Evolutionary conservation across 345 rosid species (phyloP), one percentile per base, ranked within the genome.

Genomic region (Populus ilicifolia): DNA sequence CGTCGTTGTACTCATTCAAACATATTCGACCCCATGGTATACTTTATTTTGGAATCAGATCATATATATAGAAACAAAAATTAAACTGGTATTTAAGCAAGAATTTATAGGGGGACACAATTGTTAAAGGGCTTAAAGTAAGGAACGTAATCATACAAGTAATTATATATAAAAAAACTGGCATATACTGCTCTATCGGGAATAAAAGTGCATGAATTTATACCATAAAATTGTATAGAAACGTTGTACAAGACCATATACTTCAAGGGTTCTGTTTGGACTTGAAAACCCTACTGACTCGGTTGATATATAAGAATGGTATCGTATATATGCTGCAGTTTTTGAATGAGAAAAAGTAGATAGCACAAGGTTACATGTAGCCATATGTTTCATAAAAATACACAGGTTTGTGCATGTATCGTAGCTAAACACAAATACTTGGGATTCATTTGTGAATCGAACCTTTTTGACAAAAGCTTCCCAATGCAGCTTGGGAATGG

Each of bases 211-310:
- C 59, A 18, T 18, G 6, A 5, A 50, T 50, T 38, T 38, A 6
- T 0, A 21, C 7, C 8, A 2, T 18, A 18, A 50, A 18, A 48
- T 16, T 6, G 8, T 50, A 50, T 48, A 43, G 46, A 43, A 10
- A 43, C 13, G 46, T 2, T 10, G 14, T 43, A 48, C 54, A 18
- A 18, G 9, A 52, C 23, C 59, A 6, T 18, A 52, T 20, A 18
- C 59, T 52, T 52, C n/a, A 18, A 54, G 61, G 52, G 3, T 21
- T 54, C 12, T 48, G 17, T 69, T 70, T 80, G 70, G 23, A 44
- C 71, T 61, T n/a, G 10, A 3, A 33, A 64, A 5, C 33, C 56
- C 73, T 71, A 39, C 71, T 71, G 69, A 80, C 79, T 69, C 39
- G 7, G 36, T 6, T 23, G 46, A 18, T n/a, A 72, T 17, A 23